phyloP scores from a whole-genome alignment of 2,329 filamentous ascomycete species.

The Verticillium nubilum region DNA sequence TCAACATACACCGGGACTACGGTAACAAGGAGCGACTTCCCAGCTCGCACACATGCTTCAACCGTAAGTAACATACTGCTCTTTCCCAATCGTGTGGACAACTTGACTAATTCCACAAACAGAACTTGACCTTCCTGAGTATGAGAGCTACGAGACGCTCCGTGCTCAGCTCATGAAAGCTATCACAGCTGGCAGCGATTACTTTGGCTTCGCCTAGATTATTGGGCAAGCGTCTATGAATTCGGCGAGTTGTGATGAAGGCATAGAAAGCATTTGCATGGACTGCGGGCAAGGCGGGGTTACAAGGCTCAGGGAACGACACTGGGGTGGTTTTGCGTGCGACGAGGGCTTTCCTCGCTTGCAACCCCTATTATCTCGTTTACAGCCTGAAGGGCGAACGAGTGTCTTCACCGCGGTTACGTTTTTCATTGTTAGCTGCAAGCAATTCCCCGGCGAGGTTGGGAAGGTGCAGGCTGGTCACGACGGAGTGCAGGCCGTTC shows the following conservation, averaged over 20 bases:
- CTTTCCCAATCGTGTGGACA: background rate
- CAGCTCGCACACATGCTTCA: slow-evolving; percentile 98
- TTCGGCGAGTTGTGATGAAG: background rate
- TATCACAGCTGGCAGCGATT: slow-evolving; percentile 96
- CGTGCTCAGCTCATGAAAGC: slow-evolving; percentile 87
- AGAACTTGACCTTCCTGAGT: slow-evolving; percentile 98
- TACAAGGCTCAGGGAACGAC: background rate
- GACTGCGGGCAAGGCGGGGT: background rate
- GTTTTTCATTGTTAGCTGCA: background rate
- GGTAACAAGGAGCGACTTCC: slow-evolving; percentile 93
- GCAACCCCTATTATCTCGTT: background rate
- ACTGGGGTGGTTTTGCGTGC: background rate
- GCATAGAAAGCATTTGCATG: slow-evolving; percentile 1
- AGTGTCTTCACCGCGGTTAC: background rate
- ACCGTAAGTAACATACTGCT: slow-evolving; percentile 63
- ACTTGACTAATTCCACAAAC: slow-evolving; percentile 8
- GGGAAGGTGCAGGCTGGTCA: background rate
- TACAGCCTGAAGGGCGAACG: background rate
- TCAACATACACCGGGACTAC: slow-evolving; percentile 98
- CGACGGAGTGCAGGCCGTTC: slow-evolving; percentile 2
- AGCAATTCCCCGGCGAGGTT: background rate
- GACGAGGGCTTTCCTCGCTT: background rate
- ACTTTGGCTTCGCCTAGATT: slow-evolving; percentile 87
- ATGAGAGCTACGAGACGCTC: slow-evolving; percentile 90
- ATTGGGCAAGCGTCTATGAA: background rate